Percentiles rank a stretch among this genome's conserved stretches.
These are phyloP conservation scores for Cyphellophora attinorum DNA, from an alignment of 2,329 filamentous ascomycete species.

Conservation along the genomic window DNA sequence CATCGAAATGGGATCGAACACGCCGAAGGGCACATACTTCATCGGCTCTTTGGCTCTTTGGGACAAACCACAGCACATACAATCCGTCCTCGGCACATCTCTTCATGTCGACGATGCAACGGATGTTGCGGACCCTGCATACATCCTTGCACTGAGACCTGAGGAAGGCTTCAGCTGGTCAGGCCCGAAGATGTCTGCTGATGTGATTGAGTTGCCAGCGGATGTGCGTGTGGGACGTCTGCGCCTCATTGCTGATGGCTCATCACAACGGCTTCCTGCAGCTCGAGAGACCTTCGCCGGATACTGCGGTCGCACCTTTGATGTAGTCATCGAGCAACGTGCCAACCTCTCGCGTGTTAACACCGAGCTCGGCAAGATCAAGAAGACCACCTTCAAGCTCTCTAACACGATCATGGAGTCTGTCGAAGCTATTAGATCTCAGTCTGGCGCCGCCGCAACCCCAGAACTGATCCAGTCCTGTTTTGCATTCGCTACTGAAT, in stretches of 20 bases:
- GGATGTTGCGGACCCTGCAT: slow-evolving; percentile 70
- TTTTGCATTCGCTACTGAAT: slow-evolving; percentile 98
- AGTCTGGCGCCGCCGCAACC: slow-evolving; percentile 75
- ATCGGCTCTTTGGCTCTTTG: slow-evolving; percentile 74
- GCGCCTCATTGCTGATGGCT: slow-evolving; percentile 80
- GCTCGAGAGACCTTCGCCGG: slow-evolving; percentile 72
- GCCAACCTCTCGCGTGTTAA: slow-evolving; percentile 93
- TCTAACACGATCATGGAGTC: slow-evolving; percentile 99
- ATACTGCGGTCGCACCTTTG: slow-evolving; percentile 72
- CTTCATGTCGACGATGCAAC: slow-evolving; percentile 59
- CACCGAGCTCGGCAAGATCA: slow-evolving; percentile 80
- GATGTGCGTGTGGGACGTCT: slow-evolving; percentile 82
- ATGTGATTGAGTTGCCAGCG: slow-evolving; percentile 66
- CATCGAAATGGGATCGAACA: slow-evolving; percentile 56
- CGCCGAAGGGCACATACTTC: slow-evolving; percentile 68
- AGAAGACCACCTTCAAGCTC: slow-evolving; percentile 89
- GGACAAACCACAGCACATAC: slow-evolving; percentile 69
- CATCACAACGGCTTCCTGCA: slow-evolving; percentile 64
- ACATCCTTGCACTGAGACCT: slow-evolving; percentile 74
- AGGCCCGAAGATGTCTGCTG: slow-evolving; percentile 61
- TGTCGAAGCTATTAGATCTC: slow-evolving; percentile 81
- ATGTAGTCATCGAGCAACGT: slow-evolving; percentile 81
- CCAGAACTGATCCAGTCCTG: slow-evolving; percentile 96
- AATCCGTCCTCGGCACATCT: slow-evolving; percentile 72
- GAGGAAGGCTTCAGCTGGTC: slow-evolving; percentile 74